Evolutionary conservation across 345 rosid genomes (phyloP).

Genomic region (Hibiscus mutabilis): DNA sequence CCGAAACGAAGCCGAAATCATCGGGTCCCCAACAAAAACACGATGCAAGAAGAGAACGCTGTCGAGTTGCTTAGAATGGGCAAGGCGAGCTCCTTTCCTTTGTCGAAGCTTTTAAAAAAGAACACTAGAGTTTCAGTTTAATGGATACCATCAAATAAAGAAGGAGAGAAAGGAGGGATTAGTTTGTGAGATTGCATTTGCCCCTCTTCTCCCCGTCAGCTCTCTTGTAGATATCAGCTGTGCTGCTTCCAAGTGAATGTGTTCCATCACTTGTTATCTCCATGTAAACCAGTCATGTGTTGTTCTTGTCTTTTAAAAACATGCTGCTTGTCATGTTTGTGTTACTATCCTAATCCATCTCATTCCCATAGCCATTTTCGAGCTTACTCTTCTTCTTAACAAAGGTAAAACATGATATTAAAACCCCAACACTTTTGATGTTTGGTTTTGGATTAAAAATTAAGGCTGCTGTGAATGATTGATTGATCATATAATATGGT

Average conservation of each 20-base stretch:
- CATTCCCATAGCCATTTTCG: background rate
- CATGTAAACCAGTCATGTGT: background rate
- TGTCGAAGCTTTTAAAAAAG: conserved; percentile 16
- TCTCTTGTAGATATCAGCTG: conserved; percentile 19
- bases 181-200: background rate
- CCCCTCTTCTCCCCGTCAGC: conserved; percentile 1
- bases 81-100: conserved; percentile 25
- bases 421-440: too few relatives aligned
- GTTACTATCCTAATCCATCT: background rate
- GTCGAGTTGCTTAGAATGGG: conserved; percentile 34
- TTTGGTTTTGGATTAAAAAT: too few relatives aligned
- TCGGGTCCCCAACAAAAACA: conserved; percentile 9
- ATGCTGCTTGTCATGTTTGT: background rate
- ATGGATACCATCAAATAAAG: background rate
- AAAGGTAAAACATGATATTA: too few relatives aligned
- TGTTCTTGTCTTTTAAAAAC: background rate
- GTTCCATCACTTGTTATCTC: conserved; percentile 6
- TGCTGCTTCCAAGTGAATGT: conserved; percentile 11
- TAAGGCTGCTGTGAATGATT: too few relatives aligned
- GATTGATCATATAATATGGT: too few relatives aligned
- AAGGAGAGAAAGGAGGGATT: background rate
- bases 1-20: conserved; percentile 15
- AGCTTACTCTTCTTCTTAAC: background rate
- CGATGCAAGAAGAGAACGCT: conserved; percentile 20
- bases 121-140: background rate